Evolutionary conservation across 148 eudicot genomes (phyloP).

Genomic region (Fagopyrum tataricum): DNA sequence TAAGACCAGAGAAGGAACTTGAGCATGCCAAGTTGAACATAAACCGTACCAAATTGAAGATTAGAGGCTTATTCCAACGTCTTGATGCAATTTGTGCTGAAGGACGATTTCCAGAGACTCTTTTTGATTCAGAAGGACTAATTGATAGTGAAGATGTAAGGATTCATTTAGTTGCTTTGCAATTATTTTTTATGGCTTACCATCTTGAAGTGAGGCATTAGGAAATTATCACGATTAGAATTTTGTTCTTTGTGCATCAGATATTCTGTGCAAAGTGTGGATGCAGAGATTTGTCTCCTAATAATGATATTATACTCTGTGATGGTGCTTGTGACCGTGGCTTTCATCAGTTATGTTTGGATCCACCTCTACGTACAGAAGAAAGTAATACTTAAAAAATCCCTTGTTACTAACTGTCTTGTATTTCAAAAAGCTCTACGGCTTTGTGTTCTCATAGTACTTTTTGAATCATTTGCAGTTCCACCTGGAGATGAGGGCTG

Average conservation of each 20-base stretch:
- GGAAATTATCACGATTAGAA: slow-evolving; percentile 5
- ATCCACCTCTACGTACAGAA: slow-evolving; percentile 78
- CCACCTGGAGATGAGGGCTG: slow-evolving; percentile 92
- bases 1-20: slow-evolving; percentile 96
- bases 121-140: slow-evolving; percentile 75
- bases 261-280: slow-evolving; percentile 95
- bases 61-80: slow-evolving; percentile 72
- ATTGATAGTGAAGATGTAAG: slow-evolving; percentile 98
- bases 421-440: not conserved
- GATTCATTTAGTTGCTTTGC: not conserved
- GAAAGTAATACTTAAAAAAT: slow-evolving; percentile 47
- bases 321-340: slow-evolving; percentile 98
- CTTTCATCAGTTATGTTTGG: slow-evolving; percentile 88
- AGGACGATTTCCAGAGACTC: slow-evolving; percentile 75
- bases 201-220: not conserved
- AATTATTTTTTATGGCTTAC: not conserved
- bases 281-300: slow-evolving; percentile 46
- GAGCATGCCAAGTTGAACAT: slow-evolving; percentile 79
- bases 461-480: slow-evolving; percentile 36
- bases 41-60: slow-evolving; percentile 62
- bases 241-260: slow-evolving; percentile 36
- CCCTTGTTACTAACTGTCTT: not conserved
- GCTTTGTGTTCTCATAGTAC: slow-evolving; percentile 2
- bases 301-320: slow-evolving; percentile 91
- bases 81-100: slow-evolving; percentile 53